Evolutionary conservation across 306 rosid species (phyloP), one percentile per base, ranked within the genome.

Genomic region (Casuarina cunninghamiana): DNA sequence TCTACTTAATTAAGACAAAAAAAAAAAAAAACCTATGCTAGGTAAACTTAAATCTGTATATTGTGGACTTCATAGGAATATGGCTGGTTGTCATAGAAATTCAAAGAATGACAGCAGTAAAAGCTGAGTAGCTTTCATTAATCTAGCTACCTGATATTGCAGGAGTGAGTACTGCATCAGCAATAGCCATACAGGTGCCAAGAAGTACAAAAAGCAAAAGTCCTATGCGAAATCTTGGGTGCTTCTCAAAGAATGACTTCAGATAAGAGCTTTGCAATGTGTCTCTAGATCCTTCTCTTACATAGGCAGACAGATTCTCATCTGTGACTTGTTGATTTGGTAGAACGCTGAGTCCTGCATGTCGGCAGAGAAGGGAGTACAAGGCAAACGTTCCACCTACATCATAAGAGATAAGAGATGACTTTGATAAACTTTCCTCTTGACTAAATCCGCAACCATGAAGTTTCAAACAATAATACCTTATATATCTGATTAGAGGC

Each of bases 321-420:
- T 91, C 97, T 0, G 75, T 50, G 50, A 82, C 71, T 75, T 87
- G 90, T 80, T 89, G 92, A 87, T 91, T 89, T 1, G 92, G 93
- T 41, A 91, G 86, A 79, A 77, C 77, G 82, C 89, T 80, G 75
- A 91, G 44, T 76, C 85, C 83, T 38, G 91, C 87, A 9, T 86
- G 88, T 76, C 94, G 88, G 67, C 97, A 91, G 69, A 91, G 92
- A 75, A 91, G 90, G 9, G 97, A 89, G 80, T 91, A 91, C 53
- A 91, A 80, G 41, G 97, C 92, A 82, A 91, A 91, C 71, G 92
- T 86, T 72, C 97, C 97, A 74, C 97, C 94, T 91, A 87, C 88
- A 82, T 46, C 78, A 83, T 74, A 38, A 58, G 66, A 68, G 65
- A 81, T 1, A 26, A 77, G 81, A 35, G 73, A 26, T 66, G 48